Percentiles rank a stretch among this genome's conserved stretches.
These are phyloP conservation scores for Candida qinlingensis DNA, from an alignment of 805 yeast genomes.

Conservation along the genomic window DNA sequence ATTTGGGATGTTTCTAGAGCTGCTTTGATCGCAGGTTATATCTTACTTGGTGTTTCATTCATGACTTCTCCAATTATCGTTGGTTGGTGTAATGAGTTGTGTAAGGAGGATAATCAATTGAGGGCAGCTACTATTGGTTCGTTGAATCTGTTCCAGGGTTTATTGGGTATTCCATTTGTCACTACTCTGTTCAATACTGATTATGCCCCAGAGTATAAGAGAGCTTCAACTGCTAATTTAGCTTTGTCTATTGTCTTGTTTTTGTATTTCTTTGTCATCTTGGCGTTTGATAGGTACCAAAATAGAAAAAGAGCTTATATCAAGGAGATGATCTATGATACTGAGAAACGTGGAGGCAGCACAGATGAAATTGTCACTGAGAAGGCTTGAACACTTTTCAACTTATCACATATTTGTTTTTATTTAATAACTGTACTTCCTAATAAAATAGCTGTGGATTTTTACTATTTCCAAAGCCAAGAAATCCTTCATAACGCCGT, in stretches of 20 bases:
- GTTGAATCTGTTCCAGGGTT: conserved; percentile 16
- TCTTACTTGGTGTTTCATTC: conserved; percentile 13
- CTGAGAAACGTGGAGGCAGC: neutral
- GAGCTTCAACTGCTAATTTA: conserved; percentile 14
- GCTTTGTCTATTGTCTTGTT: conserved; percentile 7
- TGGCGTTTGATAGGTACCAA: conserved; percentile 19
- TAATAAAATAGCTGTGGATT: too few species aligned
- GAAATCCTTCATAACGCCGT: too few species aligned
- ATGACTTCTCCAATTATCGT: conserved; percentile 18
- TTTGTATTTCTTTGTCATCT: conserved; percentile 13
- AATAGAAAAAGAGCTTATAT: conserved; percentile 15
- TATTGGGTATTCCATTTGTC: conserved; percentile 15
- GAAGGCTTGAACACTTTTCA: neutral
- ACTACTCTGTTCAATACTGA: conserved; percentile 12
- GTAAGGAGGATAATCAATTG: conserved; percentile 22
- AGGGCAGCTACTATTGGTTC: conserved; percentile 22
- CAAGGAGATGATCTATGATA: neutral
- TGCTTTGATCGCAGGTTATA: conserved; percentile 14
- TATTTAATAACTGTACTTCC: too few species aligned
- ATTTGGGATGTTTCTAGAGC: conserved; percentile 15
- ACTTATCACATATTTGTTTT: too few species aligned
- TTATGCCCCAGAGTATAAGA: conserved; percentile 13
- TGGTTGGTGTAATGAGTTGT: conserved; percentile 22
- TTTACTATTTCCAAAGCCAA: too few species aligned
- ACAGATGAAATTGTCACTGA: neutral